Evolutionary conservation across 2,329 filamentous ascomycete genomes (phyloP), one percentile per base, ranked within the genome.

Genomic region (Mariannaea sp.): DNA sequence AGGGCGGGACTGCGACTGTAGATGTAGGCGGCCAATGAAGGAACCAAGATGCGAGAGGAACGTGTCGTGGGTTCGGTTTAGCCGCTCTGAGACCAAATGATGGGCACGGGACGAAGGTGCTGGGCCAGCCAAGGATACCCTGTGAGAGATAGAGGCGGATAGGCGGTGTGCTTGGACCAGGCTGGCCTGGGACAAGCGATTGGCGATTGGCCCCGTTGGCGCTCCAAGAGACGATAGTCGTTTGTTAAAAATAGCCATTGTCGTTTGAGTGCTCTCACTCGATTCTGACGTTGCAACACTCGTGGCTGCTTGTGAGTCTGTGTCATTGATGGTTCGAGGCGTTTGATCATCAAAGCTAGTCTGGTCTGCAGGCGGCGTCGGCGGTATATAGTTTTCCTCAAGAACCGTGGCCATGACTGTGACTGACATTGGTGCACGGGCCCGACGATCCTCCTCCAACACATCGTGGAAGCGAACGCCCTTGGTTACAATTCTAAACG

Each of bases 401-500:
- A 77, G 69, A 16, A 85, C 78, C 0, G 83, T 83, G 27, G 80
- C 77, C 80, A 86, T 82, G 38, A 82, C 73, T n/a, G 80, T 80
- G 26, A 86, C 78, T 30, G 83, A 77, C 45, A 82, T 71, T 24
- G 77, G 76, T 7, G 76, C 76, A 48, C 79, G 75, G 33, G 73
- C 69, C 53, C 76, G 75, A 40, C 78, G 72, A 62, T 87, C 83
- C 13, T 85, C 88, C 30, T 89, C 87, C 75, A 94, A 86, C 2
- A 93, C 81, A 63, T 99, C 94, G 35, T 96, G 80, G 67, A 99
- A 97, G 38, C 88, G 83, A 20, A 97, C 91, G 12, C 90, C 92
- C 65, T 93, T 87, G 41, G 87, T 93, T n/a, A 96, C 89, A 46
- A 97, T 92, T 68, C 89, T 92, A 77, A 96, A 97, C 0, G 92